Conservation (phyloP, 805 yeast genomes). For the Candida silvatica region DNA sequence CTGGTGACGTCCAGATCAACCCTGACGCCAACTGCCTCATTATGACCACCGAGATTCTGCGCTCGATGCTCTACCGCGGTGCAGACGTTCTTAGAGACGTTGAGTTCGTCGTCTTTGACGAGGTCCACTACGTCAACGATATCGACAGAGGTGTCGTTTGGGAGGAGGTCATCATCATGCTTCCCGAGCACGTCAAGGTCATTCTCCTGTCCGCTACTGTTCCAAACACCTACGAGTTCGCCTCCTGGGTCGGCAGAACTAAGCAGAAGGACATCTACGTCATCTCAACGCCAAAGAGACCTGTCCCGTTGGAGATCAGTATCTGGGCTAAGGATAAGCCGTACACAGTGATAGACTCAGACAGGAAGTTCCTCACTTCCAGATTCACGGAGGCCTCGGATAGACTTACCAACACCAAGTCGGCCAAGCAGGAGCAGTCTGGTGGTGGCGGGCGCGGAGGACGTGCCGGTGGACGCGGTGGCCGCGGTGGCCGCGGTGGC, state of each 20-base stretch:
- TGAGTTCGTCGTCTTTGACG: slow-evolving; percentile 97
- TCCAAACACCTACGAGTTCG: slow-evolving; percentile 97
- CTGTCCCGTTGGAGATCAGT: slow-evolving; percentile 86
- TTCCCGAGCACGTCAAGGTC: slow-evolving; percentile 94
- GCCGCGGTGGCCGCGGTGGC: slow-evolving; percentile 26
- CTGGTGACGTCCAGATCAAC: slow-evolving; percentile 97
- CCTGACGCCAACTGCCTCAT: slow-evolving; percentile 98
- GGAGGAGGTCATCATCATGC: slow-evolving; percentile 95
- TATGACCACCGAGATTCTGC: slow-evolving; percentile 96
- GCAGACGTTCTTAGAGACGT: slow-evolving; percentile 98
- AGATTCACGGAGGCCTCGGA: slow-evolving; percentile 58
- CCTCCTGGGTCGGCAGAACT: slow-evolving; percentile 97
- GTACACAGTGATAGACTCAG: slow-evolving; percentile 65
- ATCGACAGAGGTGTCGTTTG: slow-evolving; percentile 98
- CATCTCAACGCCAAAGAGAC: slow-evolving; percentile 92
- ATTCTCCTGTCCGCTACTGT: slow-evolving; percentile 96
- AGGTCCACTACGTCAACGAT: slow-evolving; percentile 98
- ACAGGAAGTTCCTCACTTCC: slow-evolving; percentile 56
- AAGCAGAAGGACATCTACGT: slow-evolving; percentile 94
- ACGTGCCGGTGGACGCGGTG: slow-evolving; percentile 18
- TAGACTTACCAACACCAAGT: slow-evolving; percentile 35
- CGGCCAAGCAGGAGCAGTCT: slow-evolving; percentile 20
- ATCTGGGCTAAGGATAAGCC: slow-evolving; percentile 75
- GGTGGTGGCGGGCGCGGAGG: slow-evolving; percentile 18
- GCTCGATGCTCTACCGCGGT: slow-evolving; percentile 96